Base-by-base conservation (phyloP, 805 yeast species). In the Wickerhamiella spandovensis region DNA sequence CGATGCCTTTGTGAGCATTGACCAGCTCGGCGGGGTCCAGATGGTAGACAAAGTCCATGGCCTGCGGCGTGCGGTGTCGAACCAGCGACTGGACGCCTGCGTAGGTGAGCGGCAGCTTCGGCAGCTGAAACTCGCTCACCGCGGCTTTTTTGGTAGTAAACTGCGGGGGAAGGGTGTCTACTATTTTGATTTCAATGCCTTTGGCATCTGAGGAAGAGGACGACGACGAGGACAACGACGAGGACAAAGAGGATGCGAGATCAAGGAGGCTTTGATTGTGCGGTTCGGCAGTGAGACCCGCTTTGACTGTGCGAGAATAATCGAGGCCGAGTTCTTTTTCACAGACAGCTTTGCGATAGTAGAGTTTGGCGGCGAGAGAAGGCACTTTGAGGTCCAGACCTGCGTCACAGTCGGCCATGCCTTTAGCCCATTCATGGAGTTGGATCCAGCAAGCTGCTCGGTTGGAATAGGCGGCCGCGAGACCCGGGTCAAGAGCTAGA, bases 381-480 rank as follows among this genome's bases (percentile, higher is more conserved):
- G 39, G 3, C 4, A 3, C 20, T 5, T 35, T 7, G n/a, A 35
- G 12, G 8, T 25, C 32, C 18, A 58, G 46, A 3, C 54, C 61
- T 1, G 30, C 42, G 13, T 53, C 48, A 32, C 60, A 56, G 48
- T 57, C 63, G 10, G 6, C 15, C 8, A 45, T 38, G 2, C 56
- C 63, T 6, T 25, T 21, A 9, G 12, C 37, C 54, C 54, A 59
- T 3, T 44, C 12, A 6, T 30, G 44, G 7, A 59, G 45, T 23
- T 56, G 53, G 44, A 59, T 49, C 35, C 37, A 42, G 47, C 60
- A 56, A 17, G 61, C 61, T 1, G 61, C 61, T 3, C 60, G 51
- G 50, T 59, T 59, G 18, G 61, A 54, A 3, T 39, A 43, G 18
- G 61, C 60, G 8, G 58, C 56, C 4, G 44, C 44, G 20, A 54